Evolutionary conservation across 1,139 yeast species (phyloP).

Genomic region (Blastobotrys petasosporus): DNA sequence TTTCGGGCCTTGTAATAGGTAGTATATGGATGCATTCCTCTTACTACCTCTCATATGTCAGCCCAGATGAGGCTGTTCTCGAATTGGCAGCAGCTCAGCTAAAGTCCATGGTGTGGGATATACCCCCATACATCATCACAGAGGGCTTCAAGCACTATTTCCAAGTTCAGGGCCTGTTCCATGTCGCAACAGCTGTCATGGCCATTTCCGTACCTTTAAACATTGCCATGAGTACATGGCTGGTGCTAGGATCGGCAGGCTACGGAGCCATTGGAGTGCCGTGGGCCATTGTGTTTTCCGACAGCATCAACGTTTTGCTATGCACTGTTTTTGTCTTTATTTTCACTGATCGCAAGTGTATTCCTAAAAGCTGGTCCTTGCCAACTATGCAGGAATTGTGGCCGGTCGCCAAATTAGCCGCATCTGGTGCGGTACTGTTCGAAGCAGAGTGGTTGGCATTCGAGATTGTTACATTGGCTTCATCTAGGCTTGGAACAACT

Average conservation of each 20-base stretch:
- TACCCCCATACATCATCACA: conserved; percentile 78
- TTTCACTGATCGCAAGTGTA: conserved; percentile 62
- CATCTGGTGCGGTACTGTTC: conserved; percentile 80
- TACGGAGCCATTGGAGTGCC: conserved; percentile 67
- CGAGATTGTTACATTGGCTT: conserved; percentile 64
- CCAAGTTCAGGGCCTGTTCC: conserved; percentile 90
- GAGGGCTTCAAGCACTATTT: conserved; percentile 76
- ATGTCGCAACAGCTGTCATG: conserved; percentile 77
- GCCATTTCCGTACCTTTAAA: conserved; percentile 77
- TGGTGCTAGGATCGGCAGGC: conserved; percentile 68
- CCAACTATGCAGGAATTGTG: conserved; percentile 49
- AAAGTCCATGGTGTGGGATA: conserved; percentile 62
- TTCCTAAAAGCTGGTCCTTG: conserved; percentile 56
- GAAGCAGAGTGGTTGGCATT: conserved; percentile 84
- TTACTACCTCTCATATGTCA: conserved; percentile 44
- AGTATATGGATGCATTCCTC: conserved; percentile 57
- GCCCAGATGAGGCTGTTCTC: conserved; percentile 56
- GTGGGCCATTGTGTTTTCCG: conserved; percentile 53
- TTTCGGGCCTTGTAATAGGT: conserved; percentile 43
- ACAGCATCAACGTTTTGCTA: conserved; percentile 54
- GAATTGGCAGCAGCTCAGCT: conserved; percentile 58
- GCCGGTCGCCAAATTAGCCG: conserved; percentile 59
- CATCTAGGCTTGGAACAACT: conserved; percentile 74
- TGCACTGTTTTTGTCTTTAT: conserved; percentile 47
- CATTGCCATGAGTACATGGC: conserved; percentile 57